Base-by-base conservation (phyloP, 2,329 filamentous ascomycete genomes). In the Emergomyces pasteurianus region DNA sequence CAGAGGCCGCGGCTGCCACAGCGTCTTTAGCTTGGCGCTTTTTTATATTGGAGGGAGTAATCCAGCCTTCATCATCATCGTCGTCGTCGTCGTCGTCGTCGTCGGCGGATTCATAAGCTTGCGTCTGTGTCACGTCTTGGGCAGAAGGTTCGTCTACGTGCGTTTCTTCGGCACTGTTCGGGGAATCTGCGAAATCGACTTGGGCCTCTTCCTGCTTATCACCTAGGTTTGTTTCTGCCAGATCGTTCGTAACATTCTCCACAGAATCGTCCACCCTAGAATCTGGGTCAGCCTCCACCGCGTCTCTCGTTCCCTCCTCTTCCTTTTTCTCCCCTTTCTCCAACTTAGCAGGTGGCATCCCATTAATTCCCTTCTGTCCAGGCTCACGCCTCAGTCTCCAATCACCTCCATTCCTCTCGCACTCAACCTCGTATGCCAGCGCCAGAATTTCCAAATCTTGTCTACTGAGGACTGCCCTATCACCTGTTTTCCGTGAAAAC, bases 391-490 rank as follows among this genome's bases (percentile, higher is more conserved):
- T 81, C 73, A 96, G 70, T 62, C 92, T 83, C 88, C 90, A 95
- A 71, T 95, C 86, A 1, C 92, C 92, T n/a, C 86, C 85, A 71
- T 95, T 95, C 62, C 86, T 80, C 78, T 97, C 92, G 68, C 89
- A 88, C 69, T 97, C 92, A n/a, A 97, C 73, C 72, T 99, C 94
- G 73, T 97, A 97, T 0, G 90, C 88, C 60, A 99, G 78, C 9
- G 92, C 94, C 69, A 97, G 79, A 47, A 99, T 82, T 67, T 95
- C 88, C 63, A 97, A 79, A 84, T 99, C 94, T 1, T 91, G 88
- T 70, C 83, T 85, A 75, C 92, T 96, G 62, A 99, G 78, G 0
- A 96, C 92, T 12, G 88, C 84, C 64, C 92, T 81, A 73, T 99
- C 94, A 60, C 94, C 94, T 0, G 94, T 97, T 72, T 86, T 88